Evolutionary conservation across 371 early-diverging fungal species (phyloP).

Genomic region (Lichtheimia ornata): DNA sequence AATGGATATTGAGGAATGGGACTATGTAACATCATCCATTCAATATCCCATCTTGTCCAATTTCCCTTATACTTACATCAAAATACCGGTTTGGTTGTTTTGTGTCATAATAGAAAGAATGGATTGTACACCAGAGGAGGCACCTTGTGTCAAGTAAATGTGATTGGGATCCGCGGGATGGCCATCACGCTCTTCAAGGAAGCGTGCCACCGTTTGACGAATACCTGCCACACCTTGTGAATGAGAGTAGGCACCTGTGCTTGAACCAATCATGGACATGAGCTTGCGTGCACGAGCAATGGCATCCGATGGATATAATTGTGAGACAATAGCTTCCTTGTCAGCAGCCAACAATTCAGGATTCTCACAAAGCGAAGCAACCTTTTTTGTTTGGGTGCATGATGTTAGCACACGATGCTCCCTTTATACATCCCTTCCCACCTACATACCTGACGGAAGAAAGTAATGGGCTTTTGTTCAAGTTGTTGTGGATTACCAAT

Average conservation of each 20-base stretch:
- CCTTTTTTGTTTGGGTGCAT: slow-evolving; percentile 17
- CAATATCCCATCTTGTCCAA: background rate
- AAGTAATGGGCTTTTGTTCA: slow-evolving; percentile 91
- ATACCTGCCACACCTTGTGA: slow-evolving; percentile 85
- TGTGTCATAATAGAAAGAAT: slow-evolving; percentile 79
- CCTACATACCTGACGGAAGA: slow-evolving; percentile 80
- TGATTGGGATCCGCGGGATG: slow-evolving; percentile 74
- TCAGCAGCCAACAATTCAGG: slow-evolving; percentile 72
- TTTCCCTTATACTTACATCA: slow-evolving; percentile 59
- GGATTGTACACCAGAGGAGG: slow-evolving; percentile 86
- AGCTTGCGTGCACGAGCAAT: slow-evolving; percentile 77
- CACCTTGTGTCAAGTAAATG: slow-evolving; percentile 89
- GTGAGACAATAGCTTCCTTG: slow-evolving; percentile 47
- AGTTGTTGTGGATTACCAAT: slow-evolving; percentile 97
- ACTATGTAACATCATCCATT: slow-evolving; percentile 3
- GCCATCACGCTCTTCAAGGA: slow-evolving; percentile 84
- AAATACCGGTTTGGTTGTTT: slow-evolving; percentile 79
- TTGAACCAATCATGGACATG: slow-evolving; percentile 64
- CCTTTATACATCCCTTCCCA: background rate
- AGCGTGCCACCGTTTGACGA: slow-evolving; percentile 81
- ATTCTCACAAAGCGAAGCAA: slow-evolving; percentile 62
- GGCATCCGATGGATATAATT: slow-evolving; percentile 79
- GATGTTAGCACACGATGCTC: background rate
- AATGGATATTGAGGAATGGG: slow-evolving; percentile 98
- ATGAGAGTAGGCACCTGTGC: slow-evolving; percentile 88